phyloP scores from a whole-genome alignment of 139 green algal species.

The Picochlorum sp. region DNA sequence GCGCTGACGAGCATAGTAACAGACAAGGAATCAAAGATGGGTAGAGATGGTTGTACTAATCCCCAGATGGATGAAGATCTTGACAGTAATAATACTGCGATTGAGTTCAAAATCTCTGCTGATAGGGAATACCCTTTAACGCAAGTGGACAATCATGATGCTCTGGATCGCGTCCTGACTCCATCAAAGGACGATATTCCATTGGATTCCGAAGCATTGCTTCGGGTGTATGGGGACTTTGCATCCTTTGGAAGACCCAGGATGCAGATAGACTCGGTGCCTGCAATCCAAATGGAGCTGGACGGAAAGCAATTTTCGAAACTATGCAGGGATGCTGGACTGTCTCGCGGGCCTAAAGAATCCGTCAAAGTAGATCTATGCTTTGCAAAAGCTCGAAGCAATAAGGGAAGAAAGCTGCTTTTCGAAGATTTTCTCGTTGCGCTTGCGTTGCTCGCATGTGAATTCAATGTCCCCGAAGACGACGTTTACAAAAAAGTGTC shows the following conservation, averaged over 20 bases:
- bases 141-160: too few species aligned
- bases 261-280: background rate
- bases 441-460: background rate
- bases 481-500: background rate
- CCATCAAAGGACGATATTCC: too few species aligned
- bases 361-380: background rate
- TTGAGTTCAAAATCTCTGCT: too few species aligned
- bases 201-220: too few species aligned
- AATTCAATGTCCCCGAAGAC: background rate
- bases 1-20: too few species aligned
- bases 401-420: background rate
- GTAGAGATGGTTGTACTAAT: too few species aligned
- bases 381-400: background rate
- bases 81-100: too few species aligned
- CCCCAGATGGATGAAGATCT: too few species aligned
- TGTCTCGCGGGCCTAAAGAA: background rate
- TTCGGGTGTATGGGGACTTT: background rate
- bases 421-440: constrained; percentile 5
- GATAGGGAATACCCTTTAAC: too few species aligned
- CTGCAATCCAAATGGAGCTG: constrained; percentile 4
- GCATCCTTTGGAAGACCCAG: background rate
- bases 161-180: too few species aligned
- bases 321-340: background rate
- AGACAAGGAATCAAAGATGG: too few species aligned
- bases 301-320: constrained; percentile 5